phyloP scores from a whole-genome alignment of 768 basidiomycete species.

The Suillus paluster region DNA sequence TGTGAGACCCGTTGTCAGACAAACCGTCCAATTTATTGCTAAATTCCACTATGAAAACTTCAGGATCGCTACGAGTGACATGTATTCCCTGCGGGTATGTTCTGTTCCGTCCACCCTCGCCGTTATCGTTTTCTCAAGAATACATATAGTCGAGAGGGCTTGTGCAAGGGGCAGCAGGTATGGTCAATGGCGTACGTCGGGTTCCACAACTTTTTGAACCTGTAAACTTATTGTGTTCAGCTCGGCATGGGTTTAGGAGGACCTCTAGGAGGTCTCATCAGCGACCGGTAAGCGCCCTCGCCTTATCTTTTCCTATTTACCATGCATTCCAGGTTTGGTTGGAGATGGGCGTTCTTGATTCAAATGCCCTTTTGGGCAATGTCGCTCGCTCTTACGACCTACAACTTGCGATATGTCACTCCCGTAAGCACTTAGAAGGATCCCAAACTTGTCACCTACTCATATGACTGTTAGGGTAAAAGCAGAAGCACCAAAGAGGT shows the following conservation, averaged over 20 bases:
- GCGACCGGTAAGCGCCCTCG: slow-evolving; percentile 54
- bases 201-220: slow-evolving; percentile 2
- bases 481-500: slow-evolving; percentile 68
- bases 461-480: slow-evolving; percentile 55
- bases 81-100: slow-evolving; percentile 76
- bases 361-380: slow-evolving; percentile 71
- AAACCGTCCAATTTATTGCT: background rate
- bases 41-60: background rate
- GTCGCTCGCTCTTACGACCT: slow-evolving; percentile 60
- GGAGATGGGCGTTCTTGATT: slow-evolving; percentile 81
- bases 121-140: slow-evolving; percentile 18
- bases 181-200: slow-evolving; percentile 72
- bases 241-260: slow-evolving; percentile 82
- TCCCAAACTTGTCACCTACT: background rate
- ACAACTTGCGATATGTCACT: slow-evolving; percentile 68
- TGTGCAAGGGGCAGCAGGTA: slow-evolving; percentile 68
- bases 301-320: background rate
- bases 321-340: slow-evolving; percentile 58
- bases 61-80: slow-evolving; percentile 81
- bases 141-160: slow-evolving; percentile 63
- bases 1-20: slow-evolving; percentile 44
- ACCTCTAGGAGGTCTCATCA: slow-evolving; percentile 73
- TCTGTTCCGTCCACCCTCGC: slow-evolving; percentile 9
- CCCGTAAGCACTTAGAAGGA: slow-evolving; percentile 47
- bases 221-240: slow-evolving; percentile 37